A percentile compares a stretch with the other conserved stretches of the same genome.
Evolutionary conservation across 345 rosid species (phyloP).

Genomic region (Arabidopsis suecica): DNA sequence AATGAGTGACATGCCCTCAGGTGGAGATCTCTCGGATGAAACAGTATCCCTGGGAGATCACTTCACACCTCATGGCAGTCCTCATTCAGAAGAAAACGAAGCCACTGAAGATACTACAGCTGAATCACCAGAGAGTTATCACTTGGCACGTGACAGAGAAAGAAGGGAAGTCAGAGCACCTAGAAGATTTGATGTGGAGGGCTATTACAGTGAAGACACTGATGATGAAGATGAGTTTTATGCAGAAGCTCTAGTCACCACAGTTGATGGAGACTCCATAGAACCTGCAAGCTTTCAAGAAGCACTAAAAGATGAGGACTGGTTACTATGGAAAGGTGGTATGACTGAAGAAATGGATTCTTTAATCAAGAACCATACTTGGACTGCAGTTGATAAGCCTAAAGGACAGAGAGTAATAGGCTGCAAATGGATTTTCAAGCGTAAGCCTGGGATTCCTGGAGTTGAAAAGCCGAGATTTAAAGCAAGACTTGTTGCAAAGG

Average conservation of each 20-base stretch:
- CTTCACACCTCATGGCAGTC: neutral
- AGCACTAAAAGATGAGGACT: neutral
- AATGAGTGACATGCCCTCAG: neutral
- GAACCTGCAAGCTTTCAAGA: neutral
- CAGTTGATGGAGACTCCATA: neutral
- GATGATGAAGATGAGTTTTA: neutral
- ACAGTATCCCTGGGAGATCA: neutral
- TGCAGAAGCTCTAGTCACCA: neutral
- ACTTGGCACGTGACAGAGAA: neutral
- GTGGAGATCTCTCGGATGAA: constrained; percentile 12
- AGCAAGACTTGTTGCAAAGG: neutral
- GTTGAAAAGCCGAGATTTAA: neutral
- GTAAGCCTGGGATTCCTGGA: neutral
- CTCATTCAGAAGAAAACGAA: too few relatives aligned
- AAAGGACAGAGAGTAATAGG: too few relatives aligned
- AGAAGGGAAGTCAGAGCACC: neutral
- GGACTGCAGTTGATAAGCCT: neutral
- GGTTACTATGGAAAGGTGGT: too few relatives aligned
- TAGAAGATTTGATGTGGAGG: neutral
- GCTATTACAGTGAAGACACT: neutral
- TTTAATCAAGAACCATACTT: neutral
- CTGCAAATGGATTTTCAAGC: neutral
- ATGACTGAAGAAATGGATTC: neutral
- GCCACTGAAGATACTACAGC: too few relatives aligned
- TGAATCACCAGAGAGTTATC: neutral